A percentile compares a stretch with the other conserved stretches of the same genome.
phyloP scores from a whole-genome alignment of 1,284 basidiomycete species.

The Mixia osmundae region DNA sequence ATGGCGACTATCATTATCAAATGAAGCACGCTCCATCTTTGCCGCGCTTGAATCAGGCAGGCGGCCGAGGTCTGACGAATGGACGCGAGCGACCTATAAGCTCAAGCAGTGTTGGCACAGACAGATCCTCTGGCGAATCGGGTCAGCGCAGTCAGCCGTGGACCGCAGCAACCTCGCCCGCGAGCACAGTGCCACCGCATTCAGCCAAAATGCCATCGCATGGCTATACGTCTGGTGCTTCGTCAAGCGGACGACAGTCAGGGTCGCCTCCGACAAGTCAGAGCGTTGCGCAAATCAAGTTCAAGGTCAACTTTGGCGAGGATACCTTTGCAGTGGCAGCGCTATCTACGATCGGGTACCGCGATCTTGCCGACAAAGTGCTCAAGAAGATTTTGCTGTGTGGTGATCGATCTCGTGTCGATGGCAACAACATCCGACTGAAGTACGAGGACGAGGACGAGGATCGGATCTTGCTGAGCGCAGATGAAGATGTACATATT shows the following conservation, averaged over 20 bases:
- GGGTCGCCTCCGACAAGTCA: slow-evolving; percentile 4
- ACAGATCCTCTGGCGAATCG: slow-evolving; percentile 14
- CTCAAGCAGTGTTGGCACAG: too few relatives aligned
- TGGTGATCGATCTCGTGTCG: slow-evolving; percentile 33
- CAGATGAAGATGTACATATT: slow-evolving; percentile 72
- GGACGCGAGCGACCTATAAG: too few relatives aligned
- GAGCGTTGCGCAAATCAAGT: slow-evolving; percentile 7
- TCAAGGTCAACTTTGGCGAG: slow-evolving; percentile 50
- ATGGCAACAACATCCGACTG: slow-evolving; percentile 44
- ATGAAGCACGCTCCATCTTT: too few relatives aligned
- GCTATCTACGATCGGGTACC: slow-evolving; percentile 45
- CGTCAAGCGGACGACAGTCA: neutral
- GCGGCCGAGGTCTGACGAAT: too few relatives aligned
- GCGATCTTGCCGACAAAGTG: slow-evolving; percentile 65
- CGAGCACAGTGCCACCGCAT: neutral
- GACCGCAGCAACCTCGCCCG: slow-evolving; percentile 8
- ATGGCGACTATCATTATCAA: too few relatives aligned
- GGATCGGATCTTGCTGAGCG: slow-evolving; percentile 60
- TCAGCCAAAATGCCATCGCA: slow-evolving; percentile 1
- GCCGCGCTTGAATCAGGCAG: too few relatives aligned
- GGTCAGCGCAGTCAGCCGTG: slow-evolving; percentile 8
- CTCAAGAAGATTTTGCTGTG: slow-evolving; percentile 75
- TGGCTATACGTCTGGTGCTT: too few relatives aligned
- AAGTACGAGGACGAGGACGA: slow-evolving; percentile 79
- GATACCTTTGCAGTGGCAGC: slow-evolving; percentile 85